Conservation (phyloP, 257 asterid genomes). For the Lithospermum erythrorhizon region DNA sequence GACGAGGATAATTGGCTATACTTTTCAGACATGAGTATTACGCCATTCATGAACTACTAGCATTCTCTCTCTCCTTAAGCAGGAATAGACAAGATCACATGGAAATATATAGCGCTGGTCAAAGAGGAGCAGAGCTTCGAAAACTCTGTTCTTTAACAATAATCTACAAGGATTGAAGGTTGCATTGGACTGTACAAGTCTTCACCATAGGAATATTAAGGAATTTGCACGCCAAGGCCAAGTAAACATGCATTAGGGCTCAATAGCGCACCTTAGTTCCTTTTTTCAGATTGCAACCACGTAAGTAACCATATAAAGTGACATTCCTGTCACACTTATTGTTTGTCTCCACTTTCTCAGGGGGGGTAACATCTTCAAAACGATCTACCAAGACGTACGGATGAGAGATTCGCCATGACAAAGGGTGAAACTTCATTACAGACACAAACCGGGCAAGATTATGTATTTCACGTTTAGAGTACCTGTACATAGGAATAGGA, state of each 20-base stretch:
- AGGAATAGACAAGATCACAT: not conserved
- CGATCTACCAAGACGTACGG: slow-evolving; percentile 91
- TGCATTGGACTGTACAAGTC: not conserved
- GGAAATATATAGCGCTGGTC: too few relatives aligned
- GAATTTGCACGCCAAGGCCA: not conserved
- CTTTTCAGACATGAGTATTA: too few relatives aligned
- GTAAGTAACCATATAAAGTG: slow-evolving; percentile 80
- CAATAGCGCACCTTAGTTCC: slow-evolving; percentile 59
- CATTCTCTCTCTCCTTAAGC: too few relatives aligned
- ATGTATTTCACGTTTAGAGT: slow-evolving; percentile 81
- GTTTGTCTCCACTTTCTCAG: slow-evolving; percentile 63
- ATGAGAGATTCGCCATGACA: slow-evolving; percentile 92
- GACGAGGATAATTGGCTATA: not conserved
- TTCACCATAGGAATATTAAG: not conserved
- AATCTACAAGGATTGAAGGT: not conserved
- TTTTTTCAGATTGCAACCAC: slow-evolving; percentile 91
- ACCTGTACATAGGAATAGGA: slow-evolving; percentile 39
- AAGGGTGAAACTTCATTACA: slow-evolving; percentile 92
- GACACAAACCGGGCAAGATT: slow-evolving; percentile 93
- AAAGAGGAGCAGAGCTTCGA: not conserved
- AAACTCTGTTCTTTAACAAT: not conserved
- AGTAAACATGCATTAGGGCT: not conserved
- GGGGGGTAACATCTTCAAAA: slow-evolving; percentile 88
- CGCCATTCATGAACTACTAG: too few relatives aligned
- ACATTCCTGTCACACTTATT: slow-evolving; percentile 81